phyloP scores from a whole-genome alignment of 1,284 basidiomycete species.

The Laetiporus sulphureus region DNA sequence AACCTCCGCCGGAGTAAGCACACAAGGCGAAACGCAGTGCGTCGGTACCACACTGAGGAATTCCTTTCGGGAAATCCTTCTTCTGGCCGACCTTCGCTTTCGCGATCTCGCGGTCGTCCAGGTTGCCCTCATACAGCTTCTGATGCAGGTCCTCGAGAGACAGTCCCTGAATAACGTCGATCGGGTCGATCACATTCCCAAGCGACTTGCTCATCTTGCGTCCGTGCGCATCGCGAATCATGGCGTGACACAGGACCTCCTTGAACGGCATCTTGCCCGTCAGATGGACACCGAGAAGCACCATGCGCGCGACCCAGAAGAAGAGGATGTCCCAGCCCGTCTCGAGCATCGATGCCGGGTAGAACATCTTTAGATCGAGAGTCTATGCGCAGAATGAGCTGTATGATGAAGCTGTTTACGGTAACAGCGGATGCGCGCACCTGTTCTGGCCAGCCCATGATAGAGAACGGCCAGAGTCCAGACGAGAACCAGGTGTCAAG shows the following conservation, averaged over 20 bases:
- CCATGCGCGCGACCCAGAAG: slow-evolving; percentile 99
- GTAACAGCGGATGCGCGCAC: slow-evolving; percentile 31
- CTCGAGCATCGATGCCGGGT: slow-evolving; percentile 87
- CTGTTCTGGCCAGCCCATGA: slow-evolving; percentile 94
- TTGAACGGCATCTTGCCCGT: slow-evolving; percentile 92
- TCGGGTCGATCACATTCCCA: slow-evolving; percentile 97
- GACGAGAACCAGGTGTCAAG: slow-evolving; percentile 99
- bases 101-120: slow-evolving; percentile 89
- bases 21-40: slow-evolving; percentile 94
- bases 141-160: slow-evolving; percentile 80
- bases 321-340: slow-evolving; percentile 99
- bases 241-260: slow-evolving; percentile 98
- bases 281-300: slow-evolving; percentile 86
- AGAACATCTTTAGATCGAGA: slow-evolving; percentile 72
- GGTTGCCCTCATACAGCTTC: slow-evolving; percentile 87
- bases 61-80: slow-evolving; percentile 99
- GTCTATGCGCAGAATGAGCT: slow-evolving; percentile 18
- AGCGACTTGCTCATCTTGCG: slow-evolving; percentile 99
- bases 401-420: not conserved
- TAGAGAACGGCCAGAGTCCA: slow-evolving; percentile 97
- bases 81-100: slow-evolving; percentile 96
- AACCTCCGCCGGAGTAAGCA: slow-evolving; percentile 88
- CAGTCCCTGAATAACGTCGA: slow-evolving; percentile 92
- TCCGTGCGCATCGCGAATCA: slow-evolving; percentile 98
- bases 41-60: slow-evolving; percentile 98